Evolutionary conservation across 768 basidiomycete genomes (phyloP).

Genomic region (Leccinum barrowsii): DNA sequence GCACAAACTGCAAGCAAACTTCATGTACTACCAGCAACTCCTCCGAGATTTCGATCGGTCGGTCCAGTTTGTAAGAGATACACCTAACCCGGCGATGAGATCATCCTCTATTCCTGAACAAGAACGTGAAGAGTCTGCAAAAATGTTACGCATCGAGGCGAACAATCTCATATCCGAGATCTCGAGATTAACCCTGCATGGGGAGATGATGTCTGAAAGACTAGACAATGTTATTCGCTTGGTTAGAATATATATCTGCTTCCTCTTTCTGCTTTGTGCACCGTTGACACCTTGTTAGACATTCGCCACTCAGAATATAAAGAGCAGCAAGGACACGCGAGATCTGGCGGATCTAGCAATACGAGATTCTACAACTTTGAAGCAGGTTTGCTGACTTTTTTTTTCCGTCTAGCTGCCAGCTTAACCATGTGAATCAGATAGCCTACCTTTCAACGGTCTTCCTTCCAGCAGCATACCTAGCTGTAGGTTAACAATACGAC

Average conservation of each 20-base stretch:
- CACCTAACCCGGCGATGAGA: conserved; percentile 49
- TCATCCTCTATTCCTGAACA: conserved; percentile 9
- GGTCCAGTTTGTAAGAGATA: conserved; percentile 45
- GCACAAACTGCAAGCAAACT: conserved; percentile 52
- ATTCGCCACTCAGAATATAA: conserved; percentile 51
- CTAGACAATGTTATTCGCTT: conserved; percentile 23
- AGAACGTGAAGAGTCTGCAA: conserved; percentile 28
- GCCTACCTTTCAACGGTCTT: conserved; percentile 56
- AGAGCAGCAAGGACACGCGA: conserved; percentile 35
- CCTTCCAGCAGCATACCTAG: conserved; percentile 46
- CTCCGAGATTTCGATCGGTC: conserved; percentile 53
- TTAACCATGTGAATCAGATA: conserved; percentile 34
- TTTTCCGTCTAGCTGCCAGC: not conserved
- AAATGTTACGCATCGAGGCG: conserved; percentile 37
- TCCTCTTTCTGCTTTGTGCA: not conserved
- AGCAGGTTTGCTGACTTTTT: conserved; percentile 17
- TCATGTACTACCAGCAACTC: conserved; percentile 51
- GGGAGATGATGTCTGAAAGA: conserved; percentile 22
- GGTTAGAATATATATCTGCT: conserved; percentile 12
- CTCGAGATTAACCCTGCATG: conserved; percentile 36
- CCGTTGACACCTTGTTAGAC: conserved; percentile 35
- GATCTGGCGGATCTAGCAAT: not conserved
- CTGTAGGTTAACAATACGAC: conserved; percentile 16
- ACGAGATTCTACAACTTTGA: conserved; percentile 9
- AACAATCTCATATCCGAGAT: conserved; percentile 47